Evolutionary conservation across 2,329 filamentous ascomycete species (phyloP).

Genomic region (Arthrobotrys sinensis): DNA sequence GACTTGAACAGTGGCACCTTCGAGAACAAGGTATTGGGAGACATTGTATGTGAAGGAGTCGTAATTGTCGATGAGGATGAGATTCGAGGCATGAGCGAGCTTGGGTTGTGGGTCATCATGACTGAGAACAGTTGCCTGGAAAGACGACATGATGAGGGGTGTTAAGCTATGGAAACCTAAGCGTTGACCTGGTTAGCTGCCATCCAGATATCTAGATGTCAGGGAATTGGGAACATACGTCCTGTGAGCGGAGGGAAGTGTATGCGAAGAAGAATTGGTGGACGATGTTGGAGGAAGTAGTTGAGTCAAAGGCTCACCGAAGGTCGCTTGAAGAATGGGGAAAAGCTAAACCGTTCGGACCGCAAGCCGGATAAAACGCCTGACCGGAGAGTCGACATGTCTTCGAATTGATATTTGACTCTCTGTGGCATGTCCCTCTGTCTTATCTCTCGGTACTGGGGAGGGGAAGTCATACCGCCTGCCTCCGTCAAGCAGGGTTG

Average conservation of each 20-base stretch:
- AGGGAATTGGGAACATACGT: neutral
- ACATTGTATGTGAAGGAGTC: conserved; percentile 99
- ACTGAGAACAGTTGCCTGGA: conserved; percentile 57
- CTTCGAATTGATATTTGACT: too few relatives aligned
- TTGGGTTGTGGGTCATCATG: conserved; percentile 58
- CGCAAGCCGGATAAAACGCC: conserved; percentile 22
- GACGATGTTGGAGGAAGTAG: neutral
- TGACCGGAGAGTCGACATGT: conserved; percentile 5
- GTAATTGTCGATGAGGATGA: conserved; percentile 96
- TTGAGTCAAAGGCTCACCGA: conserved; percentile 1
- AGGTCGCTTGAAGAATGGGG: conserved; percentile 7
- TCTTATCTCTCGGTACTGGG: too few relatives aligned
- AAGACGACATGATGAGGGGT: conserved; percentile 35
- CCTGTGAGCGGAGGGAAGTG: neutral
- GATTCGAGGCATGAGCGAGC: conserved; percentile 45
- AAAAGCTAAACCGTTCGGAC: conserved; percentile 1
- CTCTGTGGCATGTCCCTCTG: too few relatives aligned
- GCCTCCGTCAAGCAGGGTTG: too few relatives aligned
- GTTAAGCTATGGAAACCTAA: too few relatives aligned
- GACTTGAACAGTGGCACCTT: conserved; percentile 91
- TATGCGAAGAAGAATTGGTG: neutral
- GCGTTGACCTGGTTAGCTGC: too few relatives aligned
- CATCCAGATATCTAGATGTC: too few relatives aligned
- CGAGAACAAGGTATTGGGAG: conserved; percentile 97
- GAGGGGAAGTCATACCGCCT: too few relatives aligned